Evolutionary conservation across 2,329 filamentous ascomycete species (phyloP), one percentile per base, ranked within the genome.

Genomic region (Coccinonectria pachysandricola): DNA sequence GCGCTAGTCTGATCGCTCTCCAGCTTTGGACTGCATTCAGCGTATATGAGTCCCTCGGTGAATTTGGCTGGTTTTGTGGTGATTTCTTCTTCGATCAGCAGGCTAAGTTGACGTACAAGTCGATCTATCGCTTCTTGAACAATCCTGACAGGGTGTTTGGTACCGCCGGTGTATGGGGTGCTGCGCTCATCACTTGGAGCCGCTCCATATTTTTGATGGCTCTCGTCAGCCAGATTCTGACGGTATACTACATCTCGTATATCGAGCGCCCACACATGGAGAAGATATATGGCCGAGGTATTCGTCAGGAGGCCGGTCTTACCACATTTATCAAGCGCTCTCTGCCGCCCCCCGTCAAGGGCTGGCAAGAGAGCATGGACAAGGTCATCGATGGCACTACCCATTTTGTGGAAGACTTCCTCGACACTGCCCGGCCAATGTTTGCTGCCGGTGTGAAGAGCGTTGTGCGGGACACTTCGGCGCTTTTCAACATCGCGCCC

Each of bases 1-100:
- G 91, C 21, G 65, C 71, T 25, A 74, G 81, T 27, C 64, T 96
- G 37, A 75, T 96, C 32, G 76, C 80, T 8, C 68, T 98, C 26
- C 91, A 98, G 48, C 57, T 92, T 11, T 98, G 91, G 91, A 94
- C 87, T 1, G 79, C 85, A 2, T 65, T 82, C 39, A 95, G 86
- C 53, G 87, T 96, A 41, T 93, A 96, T 53, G 86, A 95, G 26
- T 92, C 85, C 2, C 73, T 98, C 0, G 91, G 91, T 30, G 91
- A 98, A 49, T 98, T 96, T 47, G 91, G 91, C 44, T 98, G 88
- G 88, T 96, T 96, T 64, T 96, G 87, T 49, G 91, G 91, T 11
- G 91, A 98, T 52, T 98, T 96, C 64, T 96, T 98, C 66, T 95
- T 91, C 50, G 85, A 95, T 35, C 79, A 84, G 23, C 74, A 78